Evolutionary conservation across 2,329 filamentous ascomycete species (phyloP), one percentile per base, ranked within the genome.

Genomic region (Cercospora zeae-maydis): DNA sequence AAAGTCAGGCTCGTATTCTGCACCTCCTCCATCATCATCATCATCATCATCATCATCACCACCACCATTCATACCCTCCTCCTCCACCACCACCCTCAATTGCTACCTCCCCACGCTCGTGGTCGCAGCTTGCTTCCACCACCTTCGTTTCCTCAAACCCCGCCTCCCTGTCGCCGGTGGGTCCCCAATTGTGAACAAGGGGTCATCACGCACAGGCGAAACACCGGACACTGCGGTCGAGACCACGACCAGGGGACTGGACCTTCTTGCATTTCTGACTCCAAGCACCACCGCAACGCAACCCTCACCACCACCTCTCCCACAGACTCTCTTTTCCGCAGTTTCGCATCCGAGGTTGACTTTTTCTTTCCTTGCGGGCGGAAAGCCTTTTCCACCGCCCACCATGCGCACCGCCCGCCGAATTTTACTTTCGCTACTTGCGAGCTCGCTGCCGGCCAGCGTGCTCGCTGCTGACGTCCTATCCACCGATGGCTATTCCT

Each of bases 401-500:
- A 68, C 58, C 64, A 76, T 76, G 75, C 70, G 71, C 65, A 69
- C 68, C 55, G 39, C 66, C 53, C 67, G 66, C 51, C 59, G 56
- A 55, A 54, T 69, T 37, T 66, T 73, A 14, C 66, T 72, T 37
- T 64, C 73, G 27, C 60, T 74, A 33, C 55, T 76, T n/a, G 69
- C 75, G 60, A 70, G 67, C 62, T 59, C 71, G 59, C 73, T 78
- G 70, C 75, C 76, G 67, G 71, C 76, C 70, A 78, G 81, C 63
- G 88, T 83, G 59, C 74, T 89, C 63, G 90, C 85, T 61, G 82
- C 79, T 65, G 87, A 93, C 69, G 81, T 96, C 62, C 84, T 99
- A 62, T 85, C 88, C 74, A 97, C 93, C 24, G 85, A 84, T 66
- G 91, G 92, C 63, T 96, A 95, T 79, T 86, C 82, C 72, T 87